Conservation (phyloP, 208 protist genomes). For the Jaenimonas drosophilae region DNA sequence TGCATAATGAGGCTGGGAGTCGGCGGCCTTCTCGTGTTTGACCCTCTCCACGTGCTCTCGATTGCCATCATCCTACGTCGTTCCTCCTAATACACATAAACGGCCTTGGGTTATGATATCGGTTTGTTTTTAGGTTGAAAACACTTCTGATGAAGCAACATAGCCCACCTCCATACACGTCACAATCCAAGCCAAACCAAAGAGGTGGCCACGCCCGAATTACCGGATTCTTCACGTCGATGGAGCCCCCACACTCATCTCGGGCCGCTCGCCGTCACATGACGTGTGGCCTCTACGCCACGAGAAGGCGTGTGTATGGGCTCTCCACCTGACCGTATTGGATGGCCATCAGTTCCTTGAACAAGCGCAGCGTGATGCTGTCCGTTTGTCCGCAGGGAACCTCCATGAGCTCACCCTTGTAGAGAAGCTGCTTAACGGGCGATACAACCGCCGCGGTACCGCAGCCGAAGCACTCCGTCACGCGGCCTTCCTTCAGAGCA, state of each 20-base stretch:
- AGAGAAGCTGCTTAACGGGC: conserved; percentile 86
- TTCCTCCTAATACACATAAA: too few species aligned
- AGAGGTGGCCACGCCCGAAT: not conserved
- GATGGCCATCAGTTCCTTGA: conserved; percentile 47
- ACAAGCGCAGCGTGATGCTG: conserved; percentile 38
- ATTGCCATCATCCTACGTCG: too few species aligned
- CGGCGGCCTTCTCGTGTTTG: too few species aligned
- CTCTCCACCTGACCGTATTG: conserved; percentile 49
- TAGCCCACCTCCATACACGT: too few species aligned
- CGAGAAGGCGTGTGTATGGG: conserved; percentile 34
- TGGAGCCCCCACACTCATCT: too few species aligned
- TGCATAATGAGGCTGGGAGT: too few species aligned
- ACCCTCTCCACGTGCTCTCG: too few species aligned
- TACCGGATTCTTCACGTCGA: conserved; percentile 1
- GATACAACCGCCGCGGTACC: conserved; percentile 96
- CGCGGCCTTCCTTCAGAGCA: conserved; percentile 67
- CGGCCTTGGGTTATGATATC: too few species aligned
- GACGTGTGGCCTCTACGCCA: conserved; percentile 2
- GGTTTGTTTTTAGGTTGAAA: too few species aligned
- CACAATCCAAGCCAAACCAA: conserved; percentile 5
- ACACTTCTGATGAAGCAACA: too few species aligned
- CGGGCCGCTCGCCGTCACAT: not conserved
- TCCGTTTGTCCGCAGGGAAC: conserved; percentile 39
- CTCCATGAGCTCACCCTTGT: conserved; percentile 46
- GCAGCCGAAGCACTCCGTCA: conserved; percentile 94